phyloP scores from a whole-genome alignment of 495 filamentous ascomycete species.

The Aspergillus saccharolyticus region DNA sequence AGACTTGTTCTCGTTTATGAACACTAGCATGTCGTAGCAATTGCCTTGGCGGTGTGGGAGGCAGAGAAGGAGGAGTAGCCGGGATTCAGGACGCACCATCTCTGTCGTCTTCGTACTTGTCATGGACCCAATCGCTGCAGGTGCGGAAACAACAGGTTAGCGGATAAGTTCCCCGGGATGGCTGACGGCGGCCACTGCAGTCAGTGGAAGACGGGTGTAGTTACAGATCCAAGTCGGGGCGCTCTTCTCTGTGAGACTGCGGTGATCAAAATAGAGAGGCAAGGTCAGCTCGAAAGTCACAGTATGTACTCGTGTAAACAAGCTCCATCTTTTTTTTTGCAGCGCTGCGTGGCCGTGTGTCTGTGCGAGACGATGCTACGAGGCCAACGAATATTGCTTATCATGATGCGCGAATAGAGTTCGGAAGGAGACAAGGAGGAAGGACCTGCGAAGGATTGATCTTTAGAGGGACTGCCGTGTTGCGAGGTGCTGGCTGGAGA shows the following conservation, averaged over 20 bases:
- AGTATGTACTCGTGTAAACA: conserved; percentile 37
- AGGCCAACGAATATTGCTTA: conserved; percentile 30
- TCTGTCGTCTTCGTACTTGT: conserved; percentile 70
- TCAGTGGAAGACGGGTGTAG: conserved; percentile 3
- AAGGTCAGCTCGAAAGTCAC: conserved; percentile 54
- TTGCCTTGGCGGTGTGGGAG: conserved; percentile 17
- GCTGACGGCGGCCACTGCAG: background rate
- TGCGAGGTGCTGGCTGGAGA: background rate
- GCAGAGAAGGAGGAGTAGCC: conserved; percentile 17
- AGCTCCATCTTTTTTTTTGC: conserved; percentile 30
- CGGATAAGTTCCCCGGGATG: conserved; percentile 10
- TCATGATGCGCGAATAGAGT: conserved; percentile 37
- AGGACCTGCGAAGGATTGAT: conserved; percentile 35
- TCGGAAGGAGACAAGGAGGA: conserved; percentile 36
- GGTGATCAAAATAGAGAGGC: conserved; percentile 40
- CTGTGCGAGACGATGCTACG: conserved; percentile 31
- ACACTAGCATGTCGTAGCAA: conserved; percentile 1
- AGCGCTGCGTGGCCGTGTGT: conserved; percentile 30
- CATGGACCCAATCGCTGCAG: conserved; percentile 82
- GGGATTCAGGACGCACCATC: conserved; percentile 34
- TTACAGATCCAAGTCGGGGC: conserved; percentile 53
- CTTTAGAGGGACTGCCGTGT: conserved; percentile 29
- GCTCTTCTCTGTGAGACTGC: conserved; percentile 54
- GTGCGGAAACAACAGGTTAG: conserved; percentile 1
- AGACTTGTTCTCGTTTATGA: conserved; percentile 2